Percentiles rank a stretch among this genome's conserved stretches.
These are phyloP conservation scores for Peribolospora kevripleyi DNA, from an alignment of 768 basidiomycete genomes.

Conservation along the genomic window DNA sequence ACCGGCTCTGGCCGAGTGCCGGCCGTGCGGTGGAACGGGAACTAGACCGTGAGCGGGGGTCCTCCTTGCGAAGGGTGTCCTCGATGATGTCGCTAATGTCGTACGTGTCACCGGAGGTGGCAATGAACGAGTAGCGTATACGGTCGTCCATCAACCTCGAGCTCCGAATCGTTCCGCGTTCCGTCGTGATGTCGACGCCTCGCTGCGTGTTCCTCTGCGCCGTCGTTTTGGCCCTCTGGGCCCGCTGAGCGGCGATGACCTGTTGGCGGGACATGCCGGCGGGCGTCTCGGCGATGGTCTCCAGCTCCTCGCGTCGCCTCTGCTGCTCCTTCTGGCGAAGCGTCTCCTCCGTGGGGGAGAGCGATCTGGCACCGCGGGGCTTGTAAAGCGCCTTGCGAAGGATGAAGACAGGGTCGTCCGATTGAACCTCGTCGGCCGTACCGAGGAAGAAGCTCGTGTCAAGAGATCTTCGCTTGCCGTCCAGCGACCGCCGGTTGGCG, in stretches of 20 bases:
- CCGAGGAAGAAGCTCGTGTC: constrained; percentile 55
- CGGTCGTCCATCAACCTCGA: constrained; percentile 34
- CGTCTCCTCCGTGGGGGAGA: neutral
- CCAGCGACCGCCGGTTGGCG: constrained; percentile 34
- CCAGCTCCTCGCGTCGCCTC: constrained; percentile 31
- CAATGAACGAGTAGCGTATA: constrained; percentile 83
- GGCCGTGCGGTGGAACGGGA: constrained; percentile 4
- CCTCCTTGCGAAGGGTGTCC: constrained; percentile 1
- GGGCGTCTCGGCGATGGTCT: neutral
- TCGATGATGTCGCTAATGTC: constrained; percentile 87
- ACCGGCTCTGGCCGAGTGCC: constrained; percentile 3
- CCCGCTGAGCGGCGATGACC: constrained; percentile 80
- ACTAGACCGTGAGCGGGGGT: constrained; percentile 2
- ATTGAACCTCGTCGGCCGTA: constrained; percentile 42
- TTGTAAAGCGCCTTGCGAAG: constrained; percentile 40
- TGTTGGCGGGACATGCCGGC: constrained; percentile 41
- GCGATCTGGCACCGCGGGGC: too few species aligned
- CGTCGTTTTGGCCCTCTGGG: constrained; percentile 60
- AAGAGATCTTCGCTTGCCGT: constrained; percentile 58
- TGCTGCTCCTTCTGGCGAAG: constrained; percentile 27
- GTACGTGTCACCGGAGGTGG: constrained; percentile 65
- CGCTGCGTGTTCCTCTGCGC: constrained; percentile 61
- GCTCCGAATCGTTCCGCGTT: constrained; percentile 63
- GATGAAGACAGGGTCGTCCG: constrained; percentile 71
- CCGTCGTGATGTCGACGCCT: constrained; percentile 70